These are phyloP conservation scores for Musa beccarii DNA, from an alignment of 176 grass and related monocot species.

Conservation along the genomic window DNA sequence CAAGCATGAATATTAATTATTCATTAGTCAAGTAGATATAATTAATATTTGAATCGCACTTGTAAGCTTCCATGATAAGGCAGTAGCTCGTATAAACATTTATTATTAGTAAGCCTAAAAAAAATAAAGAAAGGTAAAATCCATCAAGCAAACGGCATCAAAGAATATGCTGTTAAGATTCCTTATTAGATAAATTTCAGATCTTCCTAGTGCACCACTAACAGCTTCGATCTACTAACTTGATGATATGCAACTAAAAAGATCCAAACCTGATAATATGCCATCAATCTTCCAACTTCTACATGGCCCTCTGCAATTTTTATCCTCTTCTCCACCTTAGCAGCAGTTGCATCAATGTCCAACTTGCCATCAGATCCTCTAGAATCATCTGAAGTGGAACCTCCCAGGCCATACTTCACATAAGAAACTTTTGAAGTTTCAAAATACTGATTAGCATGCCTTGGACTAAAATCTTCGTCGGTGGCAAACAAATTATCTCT, in stretches of 20 bases:
- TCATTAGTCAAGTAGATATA: background rate
- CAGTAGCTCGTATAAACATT: too few species aligned
- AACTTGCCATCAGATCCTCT: conserved; percentile 24
- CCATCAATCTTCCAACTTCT: conserved; percentile 82
- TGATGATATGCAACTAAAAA: conserved; percentile 18
- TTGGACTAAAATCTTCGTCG: conserved; percentile 33
- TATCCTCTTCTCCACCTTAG: conserved; percentile 56
- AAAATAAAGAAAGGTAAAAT: too few species aligned
- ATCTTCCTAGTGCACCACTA: background rate
- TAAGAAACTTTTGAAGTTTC: conserved; percentile 33
- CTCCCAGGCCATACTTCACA: conserved; percentile 36
- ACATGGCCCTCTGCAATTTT: conserved; percentile 91
- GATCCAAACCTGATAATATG: conserved; percentile 82
- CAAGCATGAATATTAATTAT: background rate
- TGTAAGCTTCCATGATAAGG: too few species aligned
- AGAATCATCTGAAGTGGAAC: conserved; percentile 26
- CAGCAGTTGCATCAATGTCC: conserved; percentile 31
- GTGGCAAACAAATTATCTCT: conserved; percentile 43
- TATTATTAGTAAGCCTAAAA: too few species aligned
- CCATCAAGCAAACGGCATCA: background rate
- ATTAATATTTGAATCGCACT: conserved; percentile 1
- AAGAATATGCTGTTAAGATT: background rate
- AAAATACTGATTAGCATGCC: conserved; percentile 38
- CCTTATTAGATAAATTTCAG: background rate
- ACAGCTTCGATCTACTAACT: background rate